A percentile compares a stretch with the other conserved stretches of the same genome.
phyloP scores from a whole-genome alignment of 305 asterid genomes.

The Solanum hybrid region DNA sequence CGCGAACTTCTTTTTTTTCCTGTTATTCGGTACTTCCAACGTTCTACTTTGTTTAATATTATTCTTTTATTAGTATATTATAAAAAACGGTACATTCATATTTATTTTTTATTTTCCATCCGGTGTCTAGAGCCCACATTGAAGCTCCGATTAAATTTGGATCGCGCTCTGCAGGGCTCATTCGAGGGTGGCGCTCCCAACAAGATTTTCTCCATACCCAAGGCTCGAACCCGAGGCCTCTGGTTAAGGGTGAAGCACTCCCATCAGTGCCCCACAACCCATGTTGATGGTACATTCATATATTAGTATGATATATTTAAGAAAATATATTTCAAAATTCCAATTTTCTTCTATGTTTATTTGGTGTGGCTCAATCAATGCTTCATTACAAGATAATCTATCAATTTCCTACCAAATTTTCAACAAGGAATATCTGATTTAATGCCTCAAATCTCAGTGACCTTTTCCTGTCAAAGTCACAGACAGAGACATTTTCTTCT shows the following conservation, averaged over 20 bases:
- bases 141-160: too few species aligned
- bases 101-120: too few species aligned
- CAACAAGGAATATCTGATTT: not conserved
- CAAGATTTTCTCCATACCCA: too few species aligned
- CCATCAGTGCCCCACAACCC: too few species aligned
- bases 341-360: not conserved
- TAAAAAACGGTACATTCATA: not conserved
- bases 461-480: not conserved
- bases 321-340: not conserved
- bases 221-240: too few species aligned
- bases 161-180: too few species aligned
- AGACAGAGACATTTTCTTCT: not conserved
- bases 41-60: not conserved
- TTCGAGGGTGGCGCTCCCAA: too few species aligned
- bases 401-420: conserved; percentile 1
- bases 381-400: not conserved
- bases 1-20: not conserved
- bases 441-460: not conserved
- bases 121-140: too few species aligned
- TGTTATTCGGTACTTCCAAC: not conserved
- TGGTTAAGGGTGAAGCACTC: too few species aligned
- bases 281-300: not conserved
- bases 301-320: not conserved
- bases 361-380: not conserved
- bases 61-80: not conserved